Evolutionary conservation across 1,284 basidiomycete species (phyloP), one percentile per base, ranked within the genome.

Genomic region (Sanghuangporus sanghuang): DNA sequence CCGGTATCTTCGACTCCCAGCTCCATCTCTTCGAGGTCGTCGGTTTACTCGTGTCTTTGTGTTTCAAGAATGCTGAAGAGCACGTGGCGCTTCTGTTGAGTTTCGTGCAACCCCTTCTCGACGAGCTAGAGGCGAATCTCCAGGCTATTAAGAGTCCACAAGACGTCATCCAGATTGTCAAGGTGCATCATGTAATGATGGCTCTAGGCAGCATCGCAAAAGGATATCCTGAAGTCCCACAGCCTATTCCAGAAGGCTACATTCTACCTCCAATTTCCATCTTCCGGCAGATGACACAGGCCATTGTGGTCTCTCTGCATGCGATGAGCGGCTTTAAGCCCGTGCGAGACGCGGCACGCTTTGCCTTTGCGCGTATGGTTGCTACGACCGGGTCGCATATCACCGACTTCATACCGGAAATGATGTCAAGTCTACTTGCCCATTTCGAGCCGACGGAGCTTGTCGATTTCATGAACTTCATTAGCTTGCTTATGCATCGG

Each of bases 141-240:
- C 86, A 88, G 68, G 79, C 80, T 16, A 84, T 82, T 65, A 80
- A 85, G 68, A 83, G 83, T 14, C 71, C 77, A 2, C 79, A 82
- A 59, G 90, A 94, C 69, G 76, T 92, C 6, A 74, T 89, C 54
- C 84, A 90, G 5, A 87, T 98, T 68, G 80, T 98, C 54, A 89
- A 89, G 73, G 87, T 95, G n/a, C 97, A 99, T 72, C 96, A 99
- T 76, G 83, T 92, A 68, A 92, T 99, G 72, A 92, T 98, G 84
- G 96, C 96, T 1, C 81, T 98, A 12, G 96, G 96, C 16, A 94
- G 93, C 71, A 86, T 99, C 61, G 93, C 95, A 55, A 98, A 98
- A 77, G 98, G 98, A 7, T 99, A 99, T 78, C 97, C 97, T 0
- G 90, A 93, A 71, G 90, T 88, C 69, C 89, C 89, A 36, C 86